Evolutionary conservation across 179 eudicot species (phyloP), one percentile per base, ranked within the genome.

Genomic region (Spinacia oleracea): DNA sequence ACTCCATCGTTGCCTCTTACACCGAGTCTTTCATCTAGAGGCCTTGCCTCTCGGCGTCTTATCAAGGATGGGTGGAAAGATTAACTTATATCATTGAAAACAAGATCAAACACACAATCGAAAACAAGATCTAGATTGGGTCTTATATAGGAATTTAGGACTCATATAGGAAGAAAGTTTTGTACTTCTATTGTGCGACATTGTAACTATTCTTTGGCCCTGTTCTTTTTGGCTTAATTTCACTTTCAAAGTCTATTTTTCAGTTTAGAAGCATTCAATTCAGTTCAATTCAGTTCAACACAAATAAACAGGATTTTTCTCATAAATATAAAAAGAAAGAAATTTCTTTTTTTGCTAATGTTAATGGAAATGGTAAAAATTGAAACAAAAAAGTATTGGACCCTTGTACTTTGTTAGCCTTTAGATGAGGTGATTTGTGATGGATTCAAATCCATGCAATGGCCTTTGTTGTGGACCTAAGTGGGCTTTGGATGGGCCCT

Each of bases 41-140:
- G 95, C 64, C 88, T 92, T 12, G 88, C 97, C 78, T 83, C 97
- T 9, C 82, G 97, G 59, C 89, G 90, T 43, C 69, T 88, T 42
- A 87, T 66, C 81, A 92, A 92, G 81, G 97, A 92, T 20, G 92
- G 77, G 0, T 92, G 95, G 96, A 91, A 91, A 73, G 76, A 73
- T 53, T 73, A 55, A 35, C 12, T 6, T 73, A 1, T 21, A 7
- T 53, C 7, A 31, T 70, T 43, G 2, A n/a, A 35, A 6, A 6
- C 18, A 12, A 25, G 68, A 31, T 31, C 0, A 23, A 21, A 21
- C 46, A 69, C 70, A 63, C 5, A 29, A 63, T 31, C 20, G 6
- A 8, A 63, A 10, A 66, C 46, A 35, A 59, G 7, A 2, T 18
- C 9, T 4, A n/a, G 32, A 25, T 58, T 58, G 64, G 29, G 21